A percentile compares a stretch with the other conserved stretches of the same genome.
Evolutionary conservation across 2,329 filamentous ascomycete species (phyloP).

Genomic region (Beauveria scarabaeidicola): DNA sequence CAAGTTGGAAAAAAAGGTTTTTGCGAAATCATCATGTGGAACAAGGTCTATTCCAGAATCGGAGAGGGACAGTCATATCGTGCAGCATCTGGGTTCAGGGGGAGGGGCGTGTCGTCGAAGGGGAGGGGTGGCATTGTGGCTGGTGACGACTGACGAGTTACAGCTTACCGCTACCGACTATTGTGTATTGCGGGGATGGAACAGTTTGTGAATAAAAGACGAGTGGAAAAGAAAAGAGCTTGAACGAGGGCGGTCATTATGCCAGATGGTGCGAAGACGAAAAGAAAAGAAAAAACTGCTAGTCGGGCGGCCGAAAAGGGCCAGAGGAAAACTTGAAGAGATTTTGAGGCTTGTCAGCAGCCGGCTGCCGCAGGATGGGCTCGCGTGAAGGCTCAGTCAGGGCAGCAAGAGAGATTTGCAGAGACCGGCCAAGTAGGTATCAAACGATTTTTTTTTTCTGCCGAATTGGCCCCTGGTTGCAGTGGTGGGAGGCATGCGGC

Average conservation of each 20-base stretch:
- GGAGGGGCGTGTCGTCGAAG: not conserved
- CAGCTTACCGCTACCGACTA: not conserved
- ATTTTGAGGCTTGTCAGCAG: not conserved
- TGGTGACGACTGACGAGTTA: not conserved
- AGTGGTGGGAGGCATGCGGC: not conserved
- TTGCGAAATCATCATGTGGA: constrained; percentile 1
- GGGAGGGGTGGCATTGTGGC: not conserved
- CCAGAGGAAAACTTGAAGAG: not conserved
- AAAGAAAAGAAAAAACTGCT: no score
- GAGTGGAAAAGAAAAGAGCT: no score
- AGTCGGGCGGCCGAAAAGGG: no score
- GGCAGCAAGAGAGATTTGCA: not conserved
- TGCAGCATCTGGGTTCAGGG: constrained; percentile 12
- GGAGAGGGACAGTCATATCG: constrained; percentile 15
- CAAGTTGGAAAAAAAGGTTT: not conserved
- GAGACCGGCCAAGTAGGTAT: not conserved
- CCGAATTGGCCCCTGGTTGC: not conserved
- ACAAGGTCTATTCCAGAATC: constrained; percentile 9
- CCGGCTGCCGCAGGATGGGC: no score
- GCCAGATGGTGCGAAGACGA: no score
- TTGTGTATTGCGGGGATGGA: not conserved
- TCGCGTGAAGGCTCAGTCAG: not conserved
- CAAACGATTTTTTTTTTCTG: not conserved
- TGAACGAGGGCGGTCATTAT: no score
- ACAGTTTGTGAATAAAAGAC: not conserved